phyloP scores from a whole-genome alignment of 2,329 filamentous ascomycete species.

The Talaromyces sp. region DNA sequence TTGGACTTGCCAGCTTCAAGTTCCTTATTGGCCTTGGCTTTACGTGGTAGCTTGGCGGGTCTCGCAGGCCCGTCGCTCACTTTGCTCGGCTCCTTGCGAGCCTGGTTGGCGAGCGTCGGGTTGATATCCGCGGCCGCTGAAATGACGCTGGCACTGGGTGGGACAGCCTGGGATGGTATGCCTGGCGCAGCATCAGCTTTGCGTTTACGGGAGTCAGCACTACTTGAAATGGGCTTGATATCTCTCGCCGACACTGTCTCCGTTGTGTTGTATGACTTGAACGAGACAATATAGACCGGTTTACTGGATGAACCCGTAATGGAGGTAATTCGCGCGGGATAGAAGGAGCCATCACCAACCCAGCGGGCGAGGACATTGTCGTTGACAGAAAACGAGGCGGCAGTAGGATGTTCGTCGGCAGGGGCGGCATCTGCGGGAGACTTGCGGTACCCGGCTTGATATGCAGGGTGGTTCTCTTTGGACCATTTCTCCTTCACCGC shows the following conservation, averaged over 20 bases:
- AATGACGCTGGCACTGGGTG: slow-evolving; percentile 49
- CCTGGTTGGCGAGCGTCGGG: slow-evolving; percentile 58
- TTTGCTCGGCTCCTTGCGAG: slow-evolving; percentile 58
- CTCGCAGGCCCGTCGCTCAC: slow-evolving; percentile 52
- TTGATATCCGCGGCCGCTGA: slow-evolving; percentile 63
- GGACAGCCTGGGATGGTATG: slow-evolving; percentile 38
- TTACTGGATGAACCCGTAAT: slow-evolving; percentile 88
- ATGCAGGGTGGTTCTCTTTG: slow-evolving; percentile 73
- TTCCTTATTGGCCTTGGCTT: slow-evolving; percentile 84
- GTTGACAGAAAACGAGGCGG: slow-evolving; percentile 71
- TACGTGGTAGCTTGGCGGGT: slow-evolving; percentile 64
- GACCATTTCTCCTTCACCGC: slow-evolving; percentile 68
- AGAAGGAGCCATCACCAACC: slow-evolving; percentile 83
- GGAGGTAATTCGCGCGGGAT: slow-evolving; percentile 85
- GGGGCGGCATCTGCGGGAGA: slow-evolving; percentile 36
- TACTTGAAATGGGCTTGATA: slow-evolving; percentile 66
- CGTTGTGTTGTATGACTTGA: slow-evolving; percentile 77
- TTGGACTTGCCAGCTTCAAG: slow-evolving; percentile 86
- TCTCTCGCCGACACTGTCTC: slow-evolving; percentile 79
- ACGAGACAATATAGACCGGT: slow-evolving; percentile 90
- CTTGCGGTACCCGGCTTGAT: slow-evolving; percentile 54
- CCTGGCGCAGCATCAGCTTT: slow-evolving; percentile 74
- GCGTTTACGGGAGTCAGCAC: slow-evolving; percentile 62
- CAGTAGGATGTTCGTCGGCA: slow-evolving; percentile 47
- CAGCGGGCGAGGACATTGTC: slow-evolving; percentile 88